Percentiles rank a stretch among this genome's conserved stretches.
Conservation (phyloP, 2,329 filamentous ascomycete species). For the Nemania abortiva region DNA sequence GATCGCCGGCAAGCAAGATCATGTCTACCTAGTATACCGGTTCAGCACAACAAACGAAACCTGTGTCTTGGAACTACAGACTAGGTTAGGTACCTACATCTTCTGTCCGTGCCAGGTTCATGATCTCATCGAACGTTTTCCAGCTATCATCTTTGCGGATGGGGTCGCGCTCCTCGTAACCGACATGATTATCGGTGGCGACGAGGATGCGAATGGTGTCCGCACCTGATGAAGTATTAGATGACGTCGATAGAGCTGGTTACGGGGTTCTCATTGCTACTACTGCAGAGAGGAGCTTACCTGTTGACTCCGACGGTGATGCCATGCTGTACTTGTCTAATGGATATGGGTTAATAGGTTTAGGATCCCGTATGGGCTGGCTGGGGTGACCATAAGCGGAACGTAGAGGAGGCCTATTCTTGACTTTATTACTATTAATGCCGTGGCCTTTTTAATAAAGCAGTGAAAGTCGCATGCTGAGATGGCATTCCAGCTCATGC, state of each 20-base stretch:
- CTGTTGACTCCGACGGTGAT: conserved; percentile 42
- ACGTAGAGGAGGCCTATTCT: neutral
- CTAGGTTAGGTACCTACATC: conserved; percentile 69
- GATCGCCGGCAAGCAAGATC: conserved; percentile 92
- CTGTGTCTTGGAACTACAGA: neutral
- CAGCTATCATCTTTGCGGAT: conserved; percentile 98
- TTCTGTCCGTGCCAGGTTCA: conserved; percentile 84
- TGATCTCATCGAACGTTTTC: conserved; percentile 94
- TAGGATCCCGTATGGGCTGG: neutral
- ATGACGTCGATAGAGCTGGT: neutral
- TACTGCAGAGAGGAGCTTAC: conserved; percentile 38
- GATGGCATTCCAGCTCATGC: conserved; percentile 3
- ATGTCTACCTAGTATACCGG: conserved; percentile 80
- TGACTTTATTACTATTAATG: neutral
- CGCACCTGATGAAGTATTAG: conserved; percentile 57
- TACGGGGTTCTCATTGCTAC: neutral
- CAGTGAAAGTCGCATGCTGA: conserved; percentile 17
- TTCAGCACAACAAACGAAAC: conserved; percentile 23
- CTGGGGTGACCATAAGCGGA: neutral
- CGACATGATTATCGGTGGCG: conserved; percentile 97
- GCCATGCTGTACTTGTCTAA: conserved; percentile 39
- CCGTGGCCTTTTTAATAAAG: conserved; percentile 1
- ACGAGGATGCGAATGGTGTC: conserved; percentile 96
- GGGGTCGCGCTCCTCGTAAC: conserved; percentile 91
- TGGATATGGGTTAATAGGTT: neutral